Base-by-base conservation (phyloP, 768 basidiomycete genomes). In the Macrolepiota fuliginosa region DNA sequence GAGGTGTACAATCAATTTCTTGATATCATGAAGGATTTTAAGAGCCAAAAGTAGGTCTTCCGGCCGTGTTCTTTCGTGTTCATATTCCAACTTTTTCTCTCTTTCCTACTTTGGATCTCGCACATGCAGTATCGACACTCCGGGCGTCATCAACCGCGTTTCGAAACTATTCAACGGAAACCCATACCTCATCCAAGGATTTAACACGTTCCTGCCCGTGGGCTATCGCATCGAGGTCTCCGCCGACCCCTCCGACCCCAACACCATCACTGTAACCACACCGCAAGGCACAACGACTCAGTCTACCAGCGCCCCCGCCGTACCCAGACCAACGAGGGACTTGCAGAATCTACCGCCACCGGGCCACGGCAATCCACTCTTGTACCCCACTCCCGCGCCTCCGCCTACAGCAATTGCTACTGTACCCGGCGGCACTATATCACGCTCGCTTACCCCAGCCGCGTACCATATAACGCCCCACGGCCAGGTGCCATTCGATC, bases 11-110 rank as follows among this genome's bases (percentile, higher is more conserved):
- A 97, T 72, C 84, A 89, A 65, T 94, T 95, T 71, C 75, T 96
- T 74, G 94, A 96, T 73, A 96, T 97, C 71, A 97, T 97, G 97
- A 98, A 98, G 80, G 96, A 98, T 72, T 99, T 99, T 75, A 99
- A 99, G 79, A 93, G 94, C 69, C 93, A 96, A 76, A 79, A 77
- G 92, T 94, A 73, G 78, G 92, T 68, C 27, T 62, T 40, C 40
- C 64, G 46, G 50, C 52, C 52, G 64, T 52, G 27, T 50, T 63
- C 52, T 58, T 65, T 63, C 37, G 61, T 55, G 54, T 66, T 62
- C 61, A 52, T 66, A n/a, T 37, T 63, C 64, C 56, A 46, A 54
- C 67, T 42, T 63, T 51, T 52, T 17, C 24, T 39, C 15, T 27
- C 15, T 32, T 42, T 4, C 29, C 52, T 40, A 17, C n/a, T 17